Conservation (phyloP, 208 protist species). For the Acanthamoeba lenticulata region DNA sequence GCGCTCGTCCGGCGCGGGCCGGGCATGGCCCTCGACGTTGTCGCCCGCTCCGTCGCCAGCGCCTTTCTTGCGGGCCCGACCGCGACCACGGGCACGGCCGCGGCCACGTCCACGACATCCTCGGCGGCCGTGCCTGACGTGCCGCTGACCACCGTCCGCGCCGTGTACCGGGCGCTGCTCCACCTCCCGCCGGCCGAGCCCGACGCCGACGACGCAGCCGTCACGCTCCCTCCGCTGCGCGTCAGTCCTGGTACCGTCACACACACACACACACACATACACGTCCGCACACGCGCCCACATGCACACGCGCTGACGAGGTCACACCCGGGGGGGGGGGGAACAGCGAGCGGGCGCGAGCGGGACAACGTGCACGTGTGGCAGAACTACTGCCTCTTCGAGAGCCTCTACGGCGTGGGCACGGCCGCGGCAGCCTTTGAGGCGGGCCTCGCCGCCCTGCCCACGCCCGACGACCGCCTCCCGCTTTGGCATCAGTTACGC, state of each 20-base stretch:
- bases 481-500: constrained; percentile 38
- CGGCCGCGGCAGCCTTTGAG: neutral
- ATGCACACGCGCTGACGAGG: neutral
- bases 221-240: too few species aligned
- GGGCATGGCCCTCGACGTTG: neutral
- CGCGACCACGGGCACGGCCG: neutral
- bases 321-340: neutral
- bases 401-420: neutral
- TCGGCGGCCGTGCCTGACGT: neutral
- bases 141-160: neutral
- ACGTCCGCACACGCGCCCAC: neutral
- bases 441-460: neutral
- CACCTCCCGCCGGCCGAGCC: neutral
- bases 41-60: neutral
- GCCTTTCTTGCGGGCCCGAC: neutral
- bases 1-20: neutral
- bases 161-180: neutral
- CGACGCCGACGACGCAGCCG: too few species aligned
- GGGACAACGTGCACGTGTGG: neutral
- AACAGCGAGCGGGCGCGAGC: neutral
- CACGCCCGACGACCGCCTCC: neutral
- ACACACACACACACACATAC: neutral
- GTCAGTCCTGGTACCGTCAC: neutral
- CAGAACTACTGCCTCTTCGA: constrained; percentile 18
- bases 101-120: too few species aligned